Percentiles rank a stretch among this genome's conserved stretches.
These are phyloP conservation scores for Talaromyces wortmannii DNA, from an alignment of 495 filamentous ascomycete genomes.

Conservation along the genomic window DNA sequence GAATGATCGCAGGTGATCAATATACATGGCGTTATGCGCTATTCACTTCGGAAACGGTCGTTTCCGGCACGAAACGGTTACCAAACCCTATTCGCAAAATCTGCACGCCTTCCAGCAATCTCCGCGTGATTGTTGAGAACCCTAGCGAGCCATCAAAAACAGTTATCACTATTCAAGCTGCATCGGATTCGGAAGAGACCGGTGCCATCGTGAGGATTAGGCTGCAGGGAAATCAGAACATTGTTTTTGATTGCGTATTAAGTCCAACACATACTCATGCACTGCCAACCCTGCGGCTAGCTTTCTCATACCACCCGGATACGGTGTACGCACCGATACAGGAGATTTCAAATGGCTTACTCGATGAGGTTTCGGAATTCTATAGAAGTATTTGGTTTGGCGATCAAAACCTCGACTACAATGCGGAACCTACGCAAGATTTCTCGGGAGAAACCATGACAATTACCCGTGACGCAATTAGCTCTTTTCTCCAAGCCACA, in stretches of 20 bases:
- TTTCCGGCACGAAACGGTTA: background rate
- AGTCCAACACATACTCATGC: background rate
- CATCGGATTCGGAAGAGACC: background rate
- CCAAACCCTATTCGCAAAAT: background rate
- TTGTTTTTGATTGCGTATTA: background rate
- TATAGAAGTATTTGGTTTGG: conserved; percentile 80
- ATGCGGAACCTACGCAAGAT: conserved; percentile 47
- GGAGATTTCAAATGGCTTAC: conserved; percentile 60
- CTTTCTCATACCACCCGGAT: background rate
- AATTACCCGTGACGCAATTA: conserved; percentile 89
- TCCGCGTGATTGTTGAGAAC: no score
- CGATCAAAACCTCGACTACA: conserved; percentile 64
- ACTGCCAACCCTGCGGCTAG: background rate
- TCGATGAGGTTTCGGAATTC: conserved; percentile 54
- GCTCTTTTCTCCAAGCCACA: conserved; percentile 57
- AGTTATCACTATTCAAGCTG: no score
- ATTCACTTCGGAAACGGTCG: background rate
- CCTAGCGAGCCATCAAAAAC: no score
- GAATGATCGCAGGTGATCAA: background rate
- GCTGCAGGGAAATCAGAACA: background rate
- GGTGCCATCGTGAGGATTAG: background rate
- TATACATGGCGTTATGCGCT: background rate
- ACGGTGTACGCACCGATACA: background rate
- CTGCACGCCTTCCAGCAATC: background rate
- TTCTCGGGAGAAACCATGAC: conserved; percentile 44